Evolutionary conservation across 2,329 filamentous ascomycete genomes (phyloP).

Genomic region (Fusarium sp.): DNA sequence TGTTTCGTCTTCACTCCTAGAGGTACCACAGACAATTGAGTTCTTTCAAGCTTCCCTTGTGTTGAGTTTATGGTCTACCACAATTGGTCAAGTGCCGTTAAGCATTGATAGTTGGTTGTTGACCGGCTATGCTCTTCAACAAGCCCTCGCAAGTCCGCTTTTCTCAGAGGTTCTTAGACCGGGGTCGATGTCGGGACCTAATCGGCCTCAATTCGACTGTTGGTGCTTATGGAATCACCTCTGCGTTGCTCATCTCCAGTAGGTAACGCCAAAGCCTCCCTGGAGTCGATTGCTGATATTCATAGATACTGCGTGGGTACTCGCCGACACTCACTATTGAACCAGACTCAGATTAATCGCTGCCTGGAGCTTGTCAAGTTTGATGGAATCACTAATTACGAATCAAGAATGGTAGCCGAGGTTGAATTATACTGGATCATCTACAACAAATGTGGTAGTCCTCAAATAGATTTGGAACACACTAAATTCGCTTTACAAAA

Average conservation of each 20-base stretch:
- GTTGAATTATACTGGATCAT: conserved; percentile 44
- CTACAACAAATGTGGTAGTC: conserved; percentile 29
- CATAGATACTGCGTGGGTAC: conserved; percentile 43
- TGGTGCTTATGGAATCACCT: conserved; percentile 45
- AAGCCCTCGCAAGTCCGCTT: conserved; percentile 35
- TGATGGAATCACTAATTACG: conserved; percentile 35
- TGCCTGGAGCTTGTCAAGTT: conserved; percentile 25
- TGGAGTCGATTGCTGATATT: not conserved
- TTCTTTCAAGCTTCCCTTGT: conserved; percentile 42
- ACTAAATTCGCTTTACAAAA: conserved; percentile 20
- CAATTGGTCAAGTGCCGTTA: conserved; percentile 39
- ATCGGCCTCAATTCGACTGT: conserved; percentile 6
- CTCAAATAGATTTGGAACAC: conserved; percentile 12
- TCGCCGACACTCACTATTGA: conserved; percentile 33
- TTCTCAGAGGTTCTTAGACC: conserved; percentile 21
- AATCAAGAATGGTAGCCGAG: conserved; percentile 43
- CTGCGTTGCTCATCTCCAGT: conserved; percentile 43
- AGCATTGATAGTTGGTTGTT: conserved; percentile 44
- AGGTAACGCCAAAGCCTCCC: not conserved
- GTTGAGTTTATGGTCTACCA: conserved; percentile 43
- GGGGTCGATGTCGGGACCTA: not conserved
- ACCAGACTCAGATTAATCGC: conserved; percentile 31
- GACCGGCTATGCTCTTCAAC: conserved; percentile 41
- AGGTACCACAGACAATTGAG: conserved; percentile 28
- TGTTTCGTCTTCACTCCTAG: conserved; percentile 20